These are phyloP conservation scores for Adansonia gregorii DNA, from an alignment of 441 rosid genomes.

Conservation along the genomic window DNA sequence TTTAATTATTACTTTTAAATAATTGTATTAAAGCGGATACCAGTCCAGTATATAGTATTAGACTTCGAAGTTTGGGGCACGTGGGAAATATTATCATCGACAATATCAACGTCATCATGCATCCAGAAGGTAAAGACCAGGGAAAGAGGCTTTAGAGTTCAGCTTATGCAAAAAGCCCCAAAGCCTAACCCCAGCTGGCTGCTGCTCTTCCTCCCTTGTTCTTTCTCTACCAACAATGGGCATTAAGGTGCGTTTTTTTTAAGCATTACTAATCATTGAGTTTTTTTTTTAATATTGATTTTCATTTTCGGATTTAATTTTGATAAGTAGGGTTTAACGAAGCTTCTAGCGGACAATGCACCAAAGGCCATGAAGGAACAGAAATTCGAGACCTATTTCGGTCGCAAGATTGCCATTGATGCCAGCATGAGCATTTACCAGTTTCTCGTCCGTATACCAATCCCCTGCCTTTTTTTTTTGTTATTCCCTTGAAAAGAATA, in stretches of 20 bases:
- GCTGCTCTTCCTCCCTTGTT: not conserved
- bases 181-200: not conserved
- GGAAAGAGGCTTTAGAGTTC: not conserved
- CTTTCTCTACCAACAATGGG: slow-evolving; percentile 19
- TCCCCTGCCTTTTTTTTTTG: not conserved
- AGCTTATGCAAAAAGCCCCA: not conserved
- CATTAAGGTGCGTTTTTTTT: slow-evolving; percentile 9
- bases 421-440: slow-evolving; percentile 97
- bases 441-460: slow-evolving; percentile 59
- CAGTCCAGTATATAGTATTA: too few relatives aligned
- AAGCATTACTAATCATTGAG: not conserved
- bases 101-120: too few relatives aligned
- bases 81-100: too few relatives aligned
- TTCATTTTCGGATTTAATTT: slow-evolving; percentile 5
- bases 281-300: not conserved
- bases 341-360: slow-evolving; percentile 89
- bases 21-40: too few relatives aligned
- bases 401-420: slow-evolving; percentile 88
- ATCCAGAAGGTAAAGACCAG: too few relatives aligned
- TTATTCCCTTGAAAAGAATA: not conserved
- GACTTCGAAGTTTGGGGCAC: too few relatives aligned
- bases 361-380: slow-evolving; percentile 83
- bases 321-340: slow-evolving; percentile 75
- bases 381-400: slow-evolving; percentile 81
- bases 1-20: too few relatives aligned